phyloP scores from a whole-genome alignment of 1,284 basidiomycete genomes.

The Heliocybe sulcata region DNA sequence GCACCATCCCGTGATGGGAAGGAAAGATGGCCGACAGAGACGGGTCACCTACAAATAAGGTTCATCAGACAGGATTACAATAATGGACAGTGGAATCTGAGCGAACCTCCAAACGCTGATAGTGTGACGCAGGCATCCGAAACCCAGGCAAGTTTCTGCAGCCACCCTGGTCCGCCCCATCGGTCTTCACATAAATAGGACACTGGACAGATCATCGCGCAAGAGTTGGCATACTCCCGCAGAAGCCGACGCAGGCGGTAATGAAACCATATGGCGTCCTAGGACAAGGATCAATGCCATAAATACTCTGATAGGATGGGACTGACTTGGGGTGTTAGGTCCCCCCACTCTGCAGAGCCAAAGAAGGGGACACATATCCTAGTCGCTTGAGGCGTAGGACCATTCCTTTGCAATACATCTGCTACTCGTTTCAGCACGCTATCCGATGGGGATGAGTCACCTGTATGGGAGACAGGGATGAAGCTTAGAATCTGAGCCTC shows the following conservation, averaged over 20 bases:
- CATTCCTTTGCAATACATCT: conserved; percentile 13
- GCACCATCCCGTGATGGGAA: conserved; percentile 78
- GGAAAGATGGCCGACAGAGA: conserved; percentile 65
- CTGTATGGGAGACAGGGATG: conserved; percentile 16
- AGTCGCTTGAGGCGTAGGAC: conserved; percentile 27
- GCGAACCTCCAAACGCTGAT: conserved; percentile 73
- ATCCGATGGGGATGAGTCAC: background rate
- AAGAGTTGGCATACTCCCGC: conserved; percentile 45
- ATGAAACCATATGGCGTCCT: conserved; percentile 71
- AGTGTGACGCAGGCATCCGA: conserved; percentile 73
- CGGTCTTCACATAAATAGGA: conserved; percentile 46
- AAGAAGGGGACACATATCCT: conserved; percentile 66
- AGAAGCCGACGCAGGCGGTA: conserved; percentile 59
- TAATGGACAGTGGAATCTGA: background rate
- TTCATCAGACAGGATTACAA: conserved; percentile 1
- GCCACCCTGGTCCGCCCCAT: conserved; percentile 62
- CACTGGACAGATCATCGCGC: conserved; percentile 65
- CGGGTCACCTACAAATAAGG: conserved; percentile 46
- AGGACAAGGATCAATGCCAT: conserved; percentile 7
- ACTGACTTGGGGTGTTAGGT: conserved; percentile 46
- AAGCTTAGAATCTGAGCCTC: conserved; percentile 28
- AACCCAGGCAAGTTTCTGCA: conserved; percentile 73
- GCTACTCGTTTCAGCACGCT: conserved; percentile 6
- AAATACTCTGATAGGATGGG: conserved; percentile 1
- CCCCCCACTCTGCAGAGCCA: conserved; percentile 71